phyloP scores from a whole-genome alignment of 352 stramenopile species.

The Phytophthora foliorum region DNA sequence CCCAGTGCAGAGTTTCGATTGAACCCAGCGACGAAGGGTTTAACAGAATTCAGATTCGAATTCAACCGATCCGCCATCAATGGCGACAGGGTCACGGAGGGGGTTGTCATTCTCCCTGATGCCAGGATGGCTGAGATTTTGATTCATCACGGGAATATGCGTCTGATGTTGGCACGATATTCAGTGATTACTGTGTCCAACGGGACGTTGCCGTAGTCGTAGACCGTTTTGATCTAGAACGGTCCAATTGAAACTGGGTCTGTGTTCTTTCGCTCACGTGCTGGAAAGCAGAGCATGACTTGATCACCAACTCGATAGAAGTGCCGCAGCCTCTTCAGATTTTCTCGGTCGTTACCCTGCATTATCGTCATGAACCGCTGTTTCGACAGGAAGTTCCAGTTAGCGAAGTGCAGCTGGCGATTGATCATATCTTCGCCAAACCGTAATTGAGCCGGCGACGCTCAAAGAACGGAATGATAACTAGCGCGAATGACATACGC shows the following conservation, averaged over 20 bases:
- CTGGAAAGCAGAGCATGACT: conserved; percentile 16
- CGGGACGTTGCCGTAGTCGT: conserved; percentile 2
- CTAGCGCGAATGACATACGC: conserved; percentile 13
- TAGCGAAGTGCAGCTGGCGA: conserved; percentile 8
- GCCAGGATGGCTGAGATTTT: conserved; percentile 40
- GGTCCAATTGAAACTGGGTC: neutral
- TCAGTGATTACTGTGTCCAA: neutral
- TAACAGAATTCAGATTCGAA: no score
- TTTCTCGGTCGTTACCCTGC: conserved; percentile 24
- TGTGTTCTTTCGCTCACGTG: conserved; percentile 5
- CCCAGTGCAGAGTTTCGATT: no score
- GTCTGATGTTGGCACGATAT: conserved; percentile 5
- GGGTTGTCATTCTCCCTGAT: no score
- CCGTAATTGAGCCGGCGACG: conserved; percentile 13
- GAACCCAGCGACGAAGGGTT: no score
- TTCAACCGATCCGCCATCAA: no score
- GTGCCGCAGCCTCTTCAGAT: conserved; percentile 18
- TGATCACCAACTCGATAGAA: conserved; percentile 16
- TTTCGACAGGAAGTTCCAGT: conserved; percentile 27
- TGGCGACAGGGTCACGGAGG: no score
- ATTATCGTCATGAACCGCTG: conserved; percentile 13
- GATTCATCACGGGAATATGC: conserved; percentile 52
- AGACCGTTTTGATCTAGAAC: conserved; percentile 9
- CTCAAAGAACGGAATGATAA: conserved; percentile 17
- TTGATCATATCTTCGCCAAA: conserved; percentile 26